Conservation (phyloP, 1,139 yeast species). For the Pichia terricola region DNA sequence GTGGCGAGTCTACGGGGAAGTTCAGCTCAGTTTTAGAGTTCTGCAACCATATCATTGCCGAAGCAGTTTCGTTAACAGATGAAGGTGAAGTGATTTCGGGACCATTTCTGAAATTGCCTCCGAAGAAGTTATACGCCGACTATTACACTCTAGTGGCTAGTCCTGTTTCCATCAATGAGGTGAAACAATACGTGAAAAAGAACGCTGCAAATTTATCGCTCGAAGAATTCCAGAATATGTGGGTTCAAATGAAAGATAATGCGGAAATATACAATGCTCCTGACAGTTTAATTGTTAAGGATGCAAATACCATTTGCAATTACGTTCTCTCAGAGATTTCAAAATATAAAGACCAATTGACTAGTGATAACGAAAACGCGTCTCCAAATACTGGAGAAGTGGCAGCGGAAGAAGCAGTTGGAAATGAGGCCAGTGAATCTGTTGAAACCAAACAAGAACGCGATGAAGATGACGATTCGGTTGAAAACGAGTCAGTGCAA, state of each 20-base stretch:
- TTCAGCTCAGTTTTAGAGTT: too few species aligned
- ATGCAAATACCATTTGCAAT: slow-evolving; percentile 36
- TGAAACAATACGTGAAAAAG: slow-evolving; percentile 27
- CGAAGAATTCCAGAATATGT: slow-evolving; percentile 40
- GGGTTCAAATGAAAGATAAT: slow-evolving; percentile 47
- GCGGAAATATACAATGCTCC: slow-evolving; percentile 56
- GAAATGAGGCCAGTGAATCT: neutral
- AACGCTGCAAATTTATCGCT: too few species aligned
- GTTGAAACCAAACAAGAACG: neutral
- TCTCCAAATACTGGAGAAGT: neutral
- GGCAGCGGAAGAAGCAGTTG: neutral
- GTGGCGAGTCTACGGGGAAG: too few species aligned
- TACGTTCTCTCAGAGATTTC: slow-evolving; percentile 28
- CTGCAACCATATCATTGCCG: slow-evolving; percentile 4
- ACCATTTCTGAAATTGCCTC: slow-evolving; percentile 17
- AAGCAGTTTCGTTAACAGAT: slow-evolving; percentile 9
- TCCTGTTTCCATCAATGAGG: slow-evolving; percentile 67
- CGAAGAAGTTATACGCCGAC: slow-evolving; percentile 44
- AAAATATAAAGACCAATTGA: slow-evolving; percentile 8
- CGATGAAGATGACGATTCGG: too few species aligned
- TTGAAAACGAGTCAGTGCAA: too few species aligned
- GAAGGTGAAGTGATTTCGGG: slow-evolving; percentile 12
- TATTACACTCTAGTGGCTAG: slow-evolving; percentile 55
- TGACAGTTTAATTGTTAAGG: slow-evolving; percentile 51
- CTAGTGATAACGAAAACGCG: neutral